Evolutionary conservation across 352 stramenopile species (phyloP), one percentile per base, ranked within the genome.

Genomic region (Globisporangium megalacanthum): DNA sequence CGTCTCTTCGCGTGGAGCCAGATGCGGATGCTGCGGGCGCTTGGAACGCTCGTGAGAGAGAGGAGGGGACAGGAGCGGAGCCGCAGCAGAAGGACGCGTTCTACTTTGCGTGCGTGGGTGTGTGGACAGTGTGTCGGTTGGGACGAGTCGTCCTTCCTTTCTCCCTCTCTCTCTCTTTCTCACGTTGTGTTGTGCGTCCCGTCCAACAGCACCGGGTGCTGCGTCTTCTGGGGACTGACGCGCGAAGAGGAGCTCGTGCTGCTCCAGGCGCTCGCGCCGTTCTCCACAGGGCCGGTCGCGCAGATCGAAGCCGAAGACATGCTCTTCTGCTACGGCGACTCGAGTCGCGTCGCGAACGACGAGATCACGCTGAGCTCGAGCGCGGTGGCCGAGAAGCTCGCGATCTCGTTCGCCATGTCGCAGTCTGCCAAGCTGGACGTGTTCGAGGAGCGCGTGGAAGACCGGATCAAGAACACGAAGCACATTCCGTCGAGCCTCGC

Each of bases 351-450:
- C 39, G 69, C 68, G 15, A 93, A 92, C 58, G 89, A 97, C 67
- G 77, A 79, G 20, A 94, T 97, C 49, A 59, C 69, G 49, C 72
- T 97, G 13, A 79, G 67, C 33, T 86, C 83, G 19, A 67, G 65
- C 13, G 84, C 66, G 19, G 72, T 89, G 37, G 73, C 79, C 2
- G 90, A 98, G 66, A 96, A 94, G 62, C 81, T 98, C 6, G 87
- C 89, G 19, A 77, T 97, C 11, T 94, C 79, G 13, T 97, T 96
- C 65, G 89, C 92, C 11, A 87, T 98, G 72, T 79, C 91, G 8
- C 93, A 98, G 68, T 97, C 86, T 15, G 84, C 83, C 29, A 96
- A 96, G 56, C 71, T 98, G 15, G 86, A 94, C 47, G 85, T 97
- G 6, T 97, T 97, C 67, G 93, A 98, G 64, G 81, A 84, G 51